Evolutionary conservation across 108 stramenopile species (phyloP), one percentile per base, ranked within the genome.

Genomic region (Conticribra guillardii): DNA sequence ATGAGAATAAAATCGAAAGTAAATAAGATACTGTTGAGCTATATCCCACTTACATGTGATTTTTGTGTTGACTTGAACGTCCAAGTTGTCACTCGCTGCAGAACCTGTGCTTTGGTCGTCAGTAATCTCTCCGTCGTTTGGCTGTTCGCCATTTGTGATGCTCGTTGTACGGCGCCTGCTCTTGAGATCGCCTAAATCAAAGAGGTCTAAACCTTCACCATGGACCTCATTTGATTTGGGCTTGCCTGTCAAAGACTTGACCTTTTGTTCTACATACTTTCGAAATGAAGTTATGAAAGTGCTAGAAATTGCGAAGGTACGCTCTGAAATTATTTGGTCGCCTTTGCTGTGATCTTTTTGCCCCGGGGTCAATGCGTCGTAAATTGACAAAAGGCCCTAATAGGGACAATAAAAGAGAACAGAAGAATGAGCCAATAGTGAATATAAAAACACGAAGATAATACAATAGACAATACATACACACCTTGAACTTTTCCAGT

Each of bases 1-100:
- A n/a, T n/a, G n/a, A n/a, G n/a, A n/a, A n/a, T n/a, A n/a, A n/a
- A n/a, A n/a, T n/a, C n/a, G n/a, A n/a, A n/a, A n/a, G 5, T 16
- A 71, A 37, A 9, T 23, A 71, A 19, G 9, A 63, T 19, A 29
- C 17, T 26, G 7, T 2, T 21, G 29, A 49, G 16, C 4, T 1
- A 45, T 47, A 32, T 17, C 5, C 7, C 33, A 63, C 82, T 75
- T 60, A 78, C 83, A 84, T 48, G 75, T 67, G 27, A 87, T 85
- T 37, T 67, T 83, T 69, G 74, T 80, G 54, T 65, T 82, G 48
- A 37, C 67, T 47, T 55, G 59, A 23, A 21, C 32, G 32, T 52
- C 60, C 23, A 72, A 15, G 19, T 14, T 28, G 27, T 32, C 59
- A 50, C 52, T 56, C 5, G 61, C 67, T 54, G 48, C 47, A 37